Conservation (phyloP, 768 basidiomycete species). For the Kwoniella sp. region DNA sequence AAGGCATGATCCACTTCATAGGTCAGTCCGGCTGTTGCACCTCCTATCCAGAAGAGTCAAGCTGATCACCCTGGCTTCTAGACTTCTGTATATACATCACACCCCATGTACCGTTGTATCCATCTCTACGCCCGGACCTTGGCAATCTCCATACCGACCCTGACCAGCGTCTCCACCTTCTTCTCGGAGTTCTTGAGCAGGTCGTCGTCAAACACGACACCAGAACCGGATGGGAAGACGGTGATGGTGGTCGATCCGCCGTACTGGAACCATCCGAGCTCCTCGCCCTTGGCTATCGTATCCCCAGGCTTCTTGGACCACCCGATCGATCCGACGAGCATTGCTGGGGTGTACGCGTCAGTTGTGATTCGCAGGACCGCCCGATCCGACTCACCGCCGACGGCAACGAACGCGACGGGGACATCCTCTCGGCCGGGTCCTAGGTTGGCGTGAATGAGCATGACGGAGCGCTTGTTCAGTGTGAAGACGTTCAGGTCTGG, state of each 20-base stretch:
- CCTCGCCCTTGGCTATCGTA: conserved; percentile 53
- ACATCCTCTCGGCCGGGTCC: conserved; percentile 34
- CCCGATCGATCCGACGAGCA: conserved; percentile 70
- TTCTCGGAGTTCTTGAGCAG: conserved; percentile 57
- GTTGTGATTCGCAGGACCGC: background rate
- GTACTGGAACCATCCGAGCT: conserved; percentile 62
- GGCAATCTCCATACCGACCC: conserved; percentile 55
- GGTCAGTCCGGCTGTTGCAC: background rate
- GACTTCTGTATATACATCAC: no score
- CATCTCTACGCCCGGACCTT: conserved; percentile 8
- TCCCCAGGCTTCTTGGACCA: conserved; percentile 57
- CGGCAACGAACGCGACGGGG: conserved; percentile 64
- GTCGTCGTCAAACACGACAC: conserved; percentile 57
- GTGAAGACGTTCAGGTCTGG: conserved; percentile 49
- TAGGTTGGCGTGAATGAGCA: conserved; percentile 38
- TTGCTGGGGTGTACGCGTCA: conserved; percentile 47
- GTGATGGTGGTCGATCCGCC: conserved; percentile 70
- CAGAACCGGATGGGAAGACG: conserved; percentile 59
- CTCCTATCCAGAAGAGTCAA: no score
- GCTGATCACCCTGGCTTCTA: no score
- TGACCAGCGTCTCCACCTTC: conserved; percentile 64
- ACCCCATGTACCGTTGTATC: conserved; percentile 13
- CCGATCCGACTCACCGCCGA: conserved; percentile 56
- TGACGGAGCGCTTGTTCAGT: conserved; percentile 47
- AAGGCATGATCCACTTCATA: conserved; percentile 12